Percentiles rank a stretch among this genome's conserved stretches.
These are phyloP conservation scores for Penicillium sp. DNA, from an alignment of 2,329 filamentous ascomycete genomes.

Conservation along the genomic window DNA sequence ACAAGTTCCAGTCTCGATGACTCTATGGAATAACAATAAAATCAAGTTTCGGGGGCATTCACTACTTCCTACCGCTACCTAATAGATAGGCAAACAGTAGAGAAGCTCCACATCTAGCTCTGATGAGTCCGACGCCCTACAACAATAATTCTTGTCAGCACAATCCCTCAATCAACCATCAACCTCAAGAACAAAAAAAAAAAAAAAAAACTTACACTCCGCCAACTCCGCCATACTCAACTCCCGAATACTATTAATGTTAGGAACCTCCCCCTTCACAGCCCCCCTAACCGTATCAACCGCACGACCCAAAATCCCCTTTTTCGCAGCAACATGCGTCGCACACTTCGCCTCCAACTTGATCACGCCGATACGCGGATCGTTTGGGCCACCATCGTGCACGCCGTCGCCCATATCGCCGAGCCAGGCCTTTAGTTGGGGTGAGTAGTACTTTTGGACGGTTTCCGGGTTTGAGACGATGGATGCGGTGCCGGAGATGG, in stretches of 20 bases:
- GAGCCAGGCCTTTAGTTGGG: constrained; percentile 79
- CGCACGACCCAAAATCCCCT: constrained; percentile 67
- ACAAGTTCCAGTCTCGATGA: neutral
- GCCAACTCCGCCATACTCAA: constrained; percentile 70
- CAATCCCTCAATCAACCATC: constrained; percentile 17
- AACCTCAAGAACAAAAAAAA: neutral
- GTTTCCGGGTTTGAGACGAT: constrained; percentile 72
- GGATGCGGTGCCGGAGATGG: constrained; percentile 73
- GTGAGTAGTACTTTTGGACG: constrained; percentile 77
- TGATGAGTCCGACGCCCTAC: constrained; percentile 41
- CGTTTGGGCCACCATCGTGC: constrained; percentile 80
- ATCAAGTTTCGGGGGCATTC: no score
- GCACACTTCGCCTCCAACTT: constrained; percentile 74
- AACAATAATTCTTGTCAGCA: neutral
- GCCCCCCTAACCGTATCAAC: constrained; percentile 78
- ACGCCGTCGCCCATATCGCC: constrained; percentile 83
- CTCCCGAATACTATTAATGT: constrained; percentile 78
- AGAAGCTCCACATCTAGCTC: constrained; percentile 19
- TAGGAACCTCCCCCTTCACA: constrained; percentile 72
- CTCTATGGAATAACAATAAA: neutral
- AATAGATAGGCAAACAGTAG: neutral
- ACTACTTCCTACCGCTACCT: neutral
- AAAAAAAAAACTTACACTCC: constrained; percentile 55
- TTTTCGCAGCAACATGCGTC: constrained; percentile 71
- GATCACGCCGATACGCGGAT: constrained; percentile 83